These are phyloP conservation scores for Myxozyma vanderwaltii DNA, from an alignment of 805 yeast species.

Conservation along the genomic window DNA sequence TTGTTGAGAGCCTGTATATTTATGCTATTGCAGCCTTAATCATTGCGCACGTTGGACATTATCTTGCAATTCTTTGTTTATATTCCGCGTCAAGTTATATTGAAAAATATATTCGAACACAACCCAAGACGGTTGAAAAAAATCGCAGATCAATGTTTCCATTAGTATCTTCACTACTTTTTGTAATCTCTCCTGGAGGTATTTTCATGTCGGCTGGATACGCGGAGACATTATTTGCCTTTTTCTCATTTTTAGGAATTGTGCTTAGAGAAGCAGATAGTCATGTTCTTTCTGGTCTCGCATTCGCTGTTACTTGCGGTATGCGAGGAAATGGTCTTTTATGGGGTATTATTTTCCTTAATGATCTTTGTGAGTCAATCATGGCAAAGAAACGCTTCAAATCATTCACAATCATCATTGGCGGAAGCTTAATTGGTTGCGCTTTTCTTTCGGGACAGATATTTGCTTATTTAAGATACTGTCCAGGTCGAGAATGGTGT, in stretches of 20 bases:
- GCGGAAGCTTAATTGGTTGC: slow-evolving; percentile 59
- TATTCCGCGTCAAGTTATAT: slow-evolving; percentile 50
- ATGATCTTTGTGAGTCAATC: slow-evolving; percentile 50
- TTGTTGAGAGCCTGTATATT: slow-evolving; percentile 41
- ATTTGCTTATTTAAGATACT: slow-evolving; percentile 58
- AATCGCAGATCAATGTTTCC: slow-evolving; percentile 37
- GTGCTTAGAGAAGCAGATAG: slow-evolving; percentile 49
- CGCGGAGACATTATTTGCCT: slow-evolving; percentile 71
- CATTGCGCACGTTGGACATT: slow-evolving; percentile 57
- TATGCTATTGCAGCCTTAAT: slow-evolving; percentile 53
- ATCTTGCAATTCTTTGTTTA: slow-evolving; percentile 51
- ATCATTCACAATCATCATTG: slow-evolving; percentile 41
- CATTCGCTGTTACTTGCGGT: slow-evolving; percentile 59
- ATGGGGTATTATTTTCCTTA: slow-evolving; percentile 66
- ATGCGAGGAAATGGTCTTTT: slow-evolving; percentile 77
- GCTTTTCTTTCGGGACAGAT: slow-evolving; percentile 53
- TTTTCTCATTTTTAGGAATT: slow-evolving; percentile 60
- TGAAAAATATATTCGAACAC: slow-evolving; percentile 29
- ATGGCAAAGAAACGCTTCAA: not conserved
- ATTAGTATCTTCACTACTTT: slow-evolving; percentile 49
- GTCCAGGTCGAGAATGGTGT: slow-evolving; percentile 89
- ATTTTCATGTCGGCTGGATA: slow-evolving; percentile 73
- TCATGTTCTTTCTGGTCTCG: slow-evolving; percentile 51
- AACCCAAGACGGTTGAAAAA: slow-evolving; percentile 8
- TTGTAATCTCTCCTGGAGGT: slow-evolving; percentile 74